These are phyloP conservation scores for Blepharisma japonicum DNA, from an alignment of 73 alveolate genomes.

Conservation along the genomic window DNA sequence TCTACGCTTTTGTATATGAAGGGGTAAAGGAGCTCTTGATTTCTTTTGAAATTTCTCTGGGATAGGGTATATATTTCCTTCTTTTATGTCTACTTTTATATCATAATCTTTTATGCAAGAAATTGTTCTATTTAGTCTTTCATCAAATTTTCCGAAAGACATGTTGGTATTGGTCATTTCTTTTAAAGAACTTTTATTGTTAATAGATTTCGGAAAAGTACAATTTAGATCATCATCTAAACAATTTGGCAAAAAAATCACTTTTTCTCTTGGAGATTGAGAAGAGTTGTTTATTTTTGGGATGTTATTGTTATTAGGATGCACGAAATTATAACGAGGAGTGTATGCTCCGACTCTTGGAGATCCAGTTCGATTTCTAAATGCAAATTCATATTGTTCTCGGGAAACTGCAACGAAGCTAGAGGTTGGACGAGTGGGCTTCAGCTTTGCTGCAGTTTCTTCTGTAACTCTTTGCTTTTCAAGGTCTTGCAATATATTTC, in stretches of 20 bases:
- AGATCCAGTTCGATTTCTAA: constrained; percentile 10
- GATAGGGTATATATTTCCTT: not conserved
- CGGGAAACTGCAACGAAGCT: not conserved
- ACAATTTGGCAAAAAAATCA: not conserved
- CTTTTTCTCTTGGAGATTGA: not conserved
- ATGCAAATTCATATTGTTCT: constrained; percentile 22
- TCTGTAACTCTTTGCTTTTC: not conserved
- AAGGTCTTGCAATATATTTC: constrained; percentile 3
- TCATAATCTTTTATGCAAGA: not conserved
- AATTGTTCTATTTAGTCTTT: constrained; percentile 13
- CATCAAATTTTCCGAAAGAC: not conserved
- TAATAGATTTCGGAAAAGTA: no score
- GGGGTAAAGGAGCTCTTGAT: not conserved
- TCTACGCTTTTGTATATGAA: constrained; percentile 6
- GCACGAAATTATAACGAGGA: not conserved
- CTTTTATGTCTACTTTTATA: not conserved
- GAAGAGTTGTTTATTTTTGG: no score
- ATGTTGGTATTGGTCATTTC: not conserved
- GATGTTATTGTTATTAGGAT: no score
- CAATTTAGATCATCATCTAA: not conserved
- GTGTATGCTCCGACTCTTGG: constrained; percentile 19
- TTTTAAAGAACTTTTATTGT: no score
- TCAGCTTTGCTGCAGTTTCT: not conserved
- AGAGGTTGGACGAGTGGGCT: not conserved
- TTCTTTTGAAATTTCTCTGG: constrained; percentile 11